These are phyloP conservation scores for Chlorella sp. DNA, from an alignment of 139 green algal species.

Conservation along the genomic window DNA sequence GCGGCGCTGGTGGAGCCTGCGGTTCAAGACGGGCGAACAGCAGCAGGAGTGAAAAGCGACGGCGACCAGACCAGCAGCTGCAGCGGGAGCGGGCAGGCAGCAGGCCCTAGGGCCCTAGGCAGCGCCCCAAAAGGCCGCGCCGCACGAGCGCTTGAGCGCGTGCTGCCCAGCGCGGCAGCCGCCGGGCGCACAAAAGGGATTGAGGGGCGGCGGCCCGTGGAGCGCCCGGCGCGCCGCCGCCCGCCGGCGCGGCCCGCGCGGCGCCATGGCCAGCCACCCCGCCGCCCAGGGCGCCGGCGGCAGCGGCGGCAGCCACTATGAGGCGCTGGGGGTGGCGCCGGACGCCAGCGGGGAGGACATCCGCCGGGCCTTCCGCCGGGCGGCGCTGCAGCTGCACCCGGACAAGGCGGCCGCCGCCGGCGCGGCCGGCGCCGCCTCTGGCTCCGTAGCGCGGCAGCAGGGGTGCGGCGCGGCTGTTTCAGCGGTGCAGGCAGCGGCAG, in stretches of 20 bases:
- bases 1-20: not conserved
- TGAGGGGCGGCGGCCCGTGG: not conserved
- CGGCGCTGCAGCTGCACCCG: slow-evolving; percentile 84
- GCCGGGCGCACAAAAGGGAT: not conserved
- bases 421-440: not conserved
- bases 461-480: not conserved
- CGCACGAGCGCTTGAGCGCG: not conserved
- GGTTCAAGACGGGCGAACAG: slow-evolving; percentile 18
- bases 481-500: not conserved
- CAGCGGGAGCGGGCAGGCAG: not conserved
- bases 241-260: no score
- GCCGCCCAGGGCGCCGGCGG: no score
- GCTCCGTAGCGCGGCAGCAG: no score
- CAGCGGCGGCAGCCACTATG: slow-evolving; percentile 26
- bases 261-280: not conserved
- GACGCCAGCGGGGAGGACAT: slow-evolving; percentile 58
- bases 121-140: not conserved
- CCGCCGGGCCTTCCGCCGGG: slow-evolving; percentile 78
- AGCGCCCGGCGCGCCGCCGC: not conserved
- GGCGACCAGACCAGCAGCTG: not conserved
- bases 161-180: not conserved
- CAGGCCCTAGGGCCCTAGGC: not conserved
- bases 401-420: slow-evolving; percentile 51
- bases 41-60: not conserved
- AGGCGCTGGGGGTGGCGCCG: slow-evolving; percentile 35